Base-by-base conservation (phyloP, 306 rosid genomes). In the Potentilla sterilis region DNA sequence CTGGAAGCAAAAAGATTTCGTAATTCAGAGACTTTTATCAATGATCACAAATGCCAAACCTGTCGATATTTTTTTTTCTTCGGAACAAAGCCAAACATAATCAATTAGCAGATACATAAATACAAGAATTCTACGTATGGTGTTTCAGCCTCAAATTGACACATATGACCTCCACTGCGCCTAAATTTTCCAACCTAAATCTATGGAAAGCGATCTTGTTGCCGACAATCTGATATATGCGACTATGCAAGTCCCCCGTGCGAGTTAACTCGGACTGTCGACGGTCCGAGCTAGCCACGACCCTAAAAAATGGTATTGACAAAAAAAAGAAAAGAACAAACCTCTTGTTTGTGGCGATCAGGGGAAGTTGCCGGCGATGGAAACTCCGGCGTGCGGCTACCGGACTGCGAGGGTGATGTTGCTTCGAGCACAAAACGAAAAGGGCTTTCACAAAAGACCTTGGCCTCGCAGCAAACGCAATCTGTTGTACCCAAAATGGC, bases 341-440 rank as follows among this genome's bases (percentile, higher is more conserved):
- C 98, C 98, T 89, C 79, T 41, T 73, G 81, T 72, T 43, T 77
- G 72, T 13, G 84, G 85, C 78, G 90, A 68, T 32, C 51, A 22
- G 98, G 91, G 10, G 96, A 88, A 2, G 75, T 11, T 34, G 69
- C 75, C 83, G 97, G 92, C 9, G 97, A 88, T 0, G 86, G 1
- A 47, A 90, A 87, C 19, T 90, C 96, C 49, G 96, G 98, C 37
- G 92, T 87, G 28, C 81, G 86, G 82, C 51, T 63, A 55, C 89
- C 87, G 51, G 90, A 43, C 9, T 88, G 37, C 7, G 87, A 74
- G 1, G 84, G 85, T 52, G 83, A 82, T 49, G 77, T 88, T 2
- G 67, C 43, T 28, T 83, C 84, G 18, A 90, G 91, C 40, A 82
- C 88, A 63, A 92, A 92, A 61, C 84, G 92, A 55, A 92, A 92